phyloP scores from a whole-genome alignment of 2,329 filamentous ascomycete genomes.

The Ceratocystis papillata region DNA sequence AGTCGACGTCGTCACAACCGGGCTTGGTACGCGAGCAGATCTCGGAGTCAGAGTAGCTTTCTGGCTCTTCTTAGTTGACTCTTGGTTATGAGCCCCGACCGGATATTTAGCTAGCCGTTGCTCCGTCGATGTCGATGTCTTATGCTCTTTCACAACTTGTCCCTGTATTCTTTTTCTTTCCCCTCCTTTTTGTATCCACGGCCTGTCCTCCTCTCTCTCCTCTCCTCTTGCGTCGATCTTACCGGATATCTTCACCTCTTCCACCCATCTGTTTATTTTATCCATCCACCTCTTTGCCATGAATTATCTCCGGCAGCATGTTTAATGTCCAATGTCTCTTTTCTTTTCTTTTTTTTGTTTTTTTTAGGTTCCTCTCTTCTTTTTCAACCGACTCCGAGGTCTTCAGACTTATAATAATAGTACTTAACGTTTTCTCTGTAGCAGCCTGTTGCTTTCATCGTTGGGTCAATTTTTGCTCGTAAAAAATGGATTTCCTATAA shows the following conservation, averaged over 20 bases:
- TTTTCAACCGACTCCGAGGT: not conserved
- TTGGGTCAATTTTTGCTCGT: no score
- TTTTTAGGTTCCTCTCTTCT: not conserved
- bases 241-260: not conserved
- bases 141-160: no score
- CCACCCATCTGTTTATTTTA: not conserved
- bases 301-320: not conserved
- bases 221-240: no score
- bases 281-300: not conserved
- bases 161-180: no score
- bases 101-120: no score
- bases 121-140: no score
- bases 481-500: no score
- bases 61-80: slow-evolving; percentile 3
- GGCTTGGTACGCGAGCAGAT: not conserved
- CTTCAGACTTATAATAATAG: not conserved
- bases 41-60: slow-evolving; percentile 3
- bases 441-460: not conserved
- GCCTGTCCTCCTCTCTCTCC: not conserved
- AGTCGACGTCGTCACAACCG: not conserved
- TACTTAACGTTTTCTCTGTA: not conserved
- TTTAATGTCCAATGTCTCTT: not conserved
- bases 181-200: not conserved
- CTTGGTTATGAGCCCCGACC: not conserved
- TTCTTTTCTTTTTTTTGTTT: not conserved